Conservation (phyloP, 2,329 filamentous ascomycete species). For the Pseudogymnoascus sp. region DNA sequence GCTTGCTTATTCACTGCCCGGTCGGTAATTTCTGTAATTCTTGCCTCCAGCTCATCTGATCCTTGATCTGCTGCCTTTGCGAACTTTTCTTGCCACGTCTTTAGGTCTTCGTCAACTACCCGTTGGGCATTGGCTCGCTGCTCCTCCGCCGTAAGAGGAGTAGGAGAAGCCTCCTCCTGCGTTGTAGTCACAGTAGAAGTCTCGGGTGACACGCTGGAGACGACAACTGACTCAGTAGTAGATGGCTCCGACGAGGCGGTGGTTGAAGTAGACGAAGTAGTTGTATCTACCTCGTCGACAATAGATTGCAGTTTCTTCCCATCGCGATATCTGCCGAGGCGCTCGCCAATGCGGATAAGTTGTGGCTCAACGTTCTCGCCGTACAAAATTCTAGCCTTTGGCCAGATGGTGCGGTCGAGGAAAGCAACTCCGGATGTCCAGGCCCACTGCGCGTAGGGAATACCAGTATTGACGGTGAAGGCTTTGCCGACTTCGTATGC, state of each 20-base stretch:
- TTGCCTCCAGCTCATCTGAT: constrained; percentile 54
- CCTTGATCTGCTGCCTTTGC: constrained; percentile 78
- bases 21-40: constrained; percentile 62
- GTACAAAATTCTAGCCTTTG: constrained; percentile 71
- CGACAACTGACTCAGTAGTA: constrained; percentile 15
- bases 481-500: constrained; percentile 58
- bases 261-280: constrained; percentile 23
- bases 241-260: constrained; percentile 20
- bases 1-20: constrained; percentile 58
- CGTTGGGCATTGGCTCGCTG: constrained; percentile 51
- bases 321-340: constrained; percentile 65
- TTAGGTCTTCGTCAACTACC: constrained; percentile 68
- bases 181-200: constrained; percentile 13
- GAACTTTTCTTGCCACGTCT: constrained; percentile 83
- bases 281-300: constrained; percentile 43
- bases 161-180: constrained; percentile 23
- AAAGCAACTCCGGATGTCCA: constrained; percentile 64
- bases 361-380: constrained; percentile 92
- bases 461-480: constrained; percentile 58
- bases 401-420: constrained; percentile 70
- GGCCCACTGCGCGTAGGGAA: constrained; percentile 64
- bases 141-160: constrained; percentile 38
- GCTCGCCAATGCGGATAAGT: constrained; percentile 81
- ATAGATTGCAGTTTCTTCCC: constrained; percentile 54
- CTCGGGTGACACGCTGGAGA: constrained; percentile 9